Percentiles rank a stretch among this genome's conserved stretches.
These are phyloP conservation scores for Penicillium sp. DNA, from an alignment of 2,329 filamentous ascomycete genomes.

Conservation along the genomic window DNA sequence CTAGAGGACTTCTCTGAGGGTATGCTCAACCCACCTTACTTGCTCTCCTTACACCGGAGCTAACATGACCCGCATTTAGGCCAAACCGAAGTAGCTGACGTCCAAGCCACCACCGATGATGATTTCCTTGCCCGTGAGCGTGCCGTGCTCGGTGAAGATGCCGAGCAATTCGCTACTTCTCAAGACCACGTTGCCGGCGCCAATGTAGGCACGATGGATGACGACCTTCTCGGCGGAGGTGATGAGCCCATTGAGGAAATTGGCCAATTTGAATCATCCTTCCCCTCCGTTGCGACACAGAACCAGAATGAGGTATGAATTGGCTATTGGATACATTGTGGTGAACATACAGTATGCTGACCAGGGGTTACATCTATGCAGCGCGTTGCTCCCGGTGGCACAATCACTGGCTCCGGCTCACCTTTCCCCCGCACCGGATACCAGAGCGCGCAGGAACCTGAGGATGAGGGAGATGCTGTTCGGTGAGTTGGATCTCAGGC, in stretches of 20 bases:
- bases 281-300: slow-evolving; percentile 74
- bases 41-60: slow-evolving; percentile 17
- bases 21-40: slow-evolving; percentile 32
- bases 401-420: slow-evolving; percentile 69
- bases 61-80: slow-evolving; percentile 30
- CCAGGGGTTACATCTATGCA: slow-evolving; percentile 32
- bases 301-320: slow-evolving; percentile 65
- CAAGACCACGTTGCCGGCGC: slow-evolving; percentile 58
- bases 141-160: slow-evolving; percentile 86
- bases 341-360: slow-evolving; percentile 13
- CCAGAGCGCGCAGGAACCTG: slow-evolving; percentile 54
- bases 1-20: slow-evolving; percentile 72
- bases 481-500: slow-evolving; percentile 42
- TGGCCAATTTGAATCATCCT: slow-evolving; percentile 77
- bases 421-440: slow-evolving; percentile 56
- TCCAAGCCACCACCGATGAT: slow-evolving; percentile 50
- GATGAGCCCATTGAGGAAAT: slow-evolving; percentile 43
- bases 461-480: slow-evolving; percentile 85
- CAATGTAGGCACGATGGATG: slow-evolving; percentile 57
- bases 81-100: slow-evolving; percentile 33
- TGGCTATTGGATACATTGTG: background rate
- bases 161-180: slow-evolving; percentile 78
- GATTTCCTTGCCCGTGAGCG: slow-evolving; percentile 93
- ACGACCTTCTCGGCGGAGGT: slow-evolving; percentile 66
- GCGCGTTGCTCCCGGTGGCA: slow-evolving; percentile 71